Base-by-base conservation (phyloP, 495 filamentous ascomycete species). In the Hypoxylon trugodes region DNA sequence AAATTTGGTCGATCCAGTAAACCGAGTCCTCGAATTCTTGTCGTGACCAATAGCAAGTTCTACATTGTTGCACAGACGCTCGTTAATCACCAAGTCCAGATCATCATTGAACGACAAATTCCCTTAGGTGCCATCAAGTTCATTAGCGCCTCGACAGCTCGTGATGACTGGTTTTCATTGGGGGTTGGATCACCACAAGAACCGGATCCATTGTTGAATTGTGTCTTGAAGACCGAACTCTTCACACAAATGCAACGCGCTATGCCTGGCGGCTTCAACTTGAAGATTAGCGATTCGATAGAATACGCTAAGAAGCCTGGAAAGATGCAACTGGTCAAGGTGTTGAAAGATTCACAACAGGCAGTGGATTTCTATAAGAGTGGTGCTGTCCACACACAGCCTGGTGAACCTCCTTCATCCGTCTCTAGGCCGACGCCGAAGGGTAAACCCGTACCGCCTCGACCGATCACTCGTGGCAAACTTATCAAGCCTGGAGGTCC, bases 281-380 rank as follows among this genome's bases (percentile, higher is more conserved):
- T 98, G 53, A 91, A 90, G 79, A 90, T 98, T 56, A 85, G 79
- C 12, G 87, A 93, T 25, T 83, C 83, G 1, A 93, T 99, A 70
- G 92, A 97, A 71, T 99, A 95, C 74, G 92, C 93, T 69, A 99
- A 98, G 84, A 99, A 99, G 78, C 96, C 96, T 2, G 92, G 92
- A 28, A 99, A 99, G 80, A 82, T 90, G 68, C 87, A 91, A 37
- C 67, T 83, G 2, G 87, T 99, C 63, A 98, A 98, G 81, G 90
- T 87, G 1, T 69, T 96, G 58, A 97, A 96, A 75, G 96, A 99
- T 70, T 77, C 82, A 1, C 85, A 90, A 4, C 82, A 81, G 9
- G 80, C 86, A n/a, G 85, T 88, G 35, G 96, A 98, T 70, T 81
- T 86, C 65, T 99, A 99, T 81, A 99, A 99, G 83, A 96, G 91